Percentiles rank a stretch among this genome's conserved stretches.
These are phyloP conservation scores for Coniferiporia weirii DNA, from an alignment of 1,284 basidiomycete species.

Conservation along the genomic window DNA sequence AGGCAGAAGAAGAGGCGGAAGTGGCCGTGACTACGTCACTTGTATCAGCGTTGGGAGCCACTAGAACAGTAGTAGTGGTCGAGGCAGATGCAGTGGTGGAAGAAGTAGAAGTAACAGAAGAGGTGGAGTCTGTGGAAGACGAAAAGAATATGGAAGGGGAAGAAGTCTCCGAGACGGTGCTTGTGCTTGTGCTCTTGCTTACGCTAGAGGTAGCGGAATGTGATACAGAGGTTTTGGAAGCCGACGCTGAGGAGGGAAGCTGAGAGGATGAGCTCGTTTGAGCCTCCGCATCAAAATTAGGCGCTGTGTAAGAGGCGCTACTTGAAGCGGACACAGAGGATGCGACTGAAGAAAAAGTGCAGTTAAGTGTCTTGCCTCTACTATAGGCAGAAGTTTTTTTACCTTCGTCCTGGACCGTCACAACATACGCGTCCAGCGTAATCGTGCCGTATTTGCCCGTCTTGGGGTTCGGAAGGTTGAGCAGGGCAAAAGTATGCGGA, in stretches of 20 bases:
- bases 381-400: background rate
- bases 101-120: background rate
- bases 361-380: background rate
- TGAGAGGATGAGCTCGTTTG: too few species aligned
- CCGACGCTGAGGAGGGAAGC: too few species aligned
- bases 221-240: too few species aligned
- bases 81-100: background rate
- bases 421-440: constrained; percentile 11
- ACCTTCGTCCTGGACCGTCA: constrained; percentile 13
- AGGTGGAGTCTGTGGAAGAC: background rate
- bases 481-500: constrained; percentile 7
- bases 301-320: too few species aligned
- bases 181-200: background rate
- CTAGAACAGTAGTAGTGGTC: background rate
- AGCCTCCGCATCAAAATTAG: too few species aligned
- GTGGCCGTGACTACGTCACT: background rate
- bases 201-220: too few species aligned
- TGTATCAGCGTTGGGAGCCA: background rate
- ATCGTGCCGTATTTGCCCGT: constrained; percentile 8
- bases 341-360: background rate
- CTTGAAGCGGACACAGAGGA: background rate
- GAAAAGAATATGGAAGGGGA: background rate
- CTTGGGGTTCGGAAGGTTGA: constrained; percentile 9
- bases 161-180: background rate
- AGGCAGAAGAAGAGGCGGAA: background rate